Evolutionary conservation across 2,329 filamentous ascomycete species (phyloP).

Genomic region (Dichotomopilus funicola): DNA sequence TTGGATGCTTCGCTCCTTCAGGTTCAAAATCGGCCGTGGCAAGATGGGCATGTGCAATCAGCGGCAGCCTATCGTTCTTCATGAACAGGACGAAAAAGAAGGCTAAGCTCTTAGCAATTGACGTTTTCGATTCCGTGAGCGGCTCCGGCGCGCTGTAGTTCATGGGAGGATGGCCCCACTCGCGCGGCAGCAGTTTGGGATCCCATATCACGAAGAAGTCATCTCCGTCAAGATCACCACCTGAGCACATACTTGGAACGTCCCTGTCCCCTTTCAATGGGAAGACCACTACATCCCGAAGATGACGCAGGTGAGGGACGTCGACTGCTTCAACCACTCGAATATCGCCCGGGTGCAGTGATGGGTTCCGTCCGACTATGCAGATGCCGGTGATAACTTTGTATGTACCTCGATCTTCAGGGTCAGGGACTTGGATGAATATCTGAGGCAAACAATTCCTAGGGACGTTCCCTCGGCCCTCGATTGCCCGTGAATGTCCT

Average conservation of each 20-base stretch:
- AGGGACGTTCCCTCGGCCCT: conserved; percentile 32
- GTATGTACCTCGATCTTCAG: conserved; percentile 48
- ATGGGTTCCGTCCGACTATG: conserved; percentile 84
- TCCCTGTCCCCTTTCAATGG: conserved; percentile 77
- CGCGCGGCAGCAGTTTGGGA: conserved; percentile 53
- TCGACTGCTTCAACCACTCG: conserved; percentile 82
- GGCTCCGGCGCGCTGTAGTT: conserved; percentile 59
- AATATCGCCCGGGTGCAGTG: conserved; percentile 86
- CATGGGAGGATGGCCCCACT: conserved; percentile 72
- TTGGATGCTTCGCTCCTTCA: conserved; percentile 58
- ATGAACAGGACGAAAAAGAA: conserved; percentile 89
- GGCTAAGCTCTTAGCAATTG: conserved; percentile 66
- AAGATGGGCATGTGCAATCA: conserved; percentile 77
- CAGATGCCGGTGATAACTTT: conserved; percentile 69
- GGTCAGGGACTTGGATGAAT: conserved; percentile 71
- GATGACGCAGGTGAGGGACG: conserved; percentile 61
- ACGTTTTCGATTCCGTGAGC: conserved; percentile 49
- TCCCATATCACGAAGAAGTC: conserved; percentile 97
- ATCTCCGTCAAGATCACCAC: conserved; percentile 91
- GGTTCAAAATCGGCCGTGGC: conserved; percentile 61
- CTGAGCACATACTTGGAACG: conserved; percentile 88
- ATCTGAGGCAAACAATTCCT: conserved; percentile 65
- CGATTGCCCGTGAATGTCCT: conserved; percentile 56
- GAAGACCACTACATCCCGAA: conserved; percentile 82
- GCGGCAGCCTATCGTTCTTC: conserved; percentile 76